These are phyloP conservation scores for Hymenoscyphus albidus DNA, from an alignment of 2,329 filamentous ascomycete species.

Conservation along the genomic window DNA sequence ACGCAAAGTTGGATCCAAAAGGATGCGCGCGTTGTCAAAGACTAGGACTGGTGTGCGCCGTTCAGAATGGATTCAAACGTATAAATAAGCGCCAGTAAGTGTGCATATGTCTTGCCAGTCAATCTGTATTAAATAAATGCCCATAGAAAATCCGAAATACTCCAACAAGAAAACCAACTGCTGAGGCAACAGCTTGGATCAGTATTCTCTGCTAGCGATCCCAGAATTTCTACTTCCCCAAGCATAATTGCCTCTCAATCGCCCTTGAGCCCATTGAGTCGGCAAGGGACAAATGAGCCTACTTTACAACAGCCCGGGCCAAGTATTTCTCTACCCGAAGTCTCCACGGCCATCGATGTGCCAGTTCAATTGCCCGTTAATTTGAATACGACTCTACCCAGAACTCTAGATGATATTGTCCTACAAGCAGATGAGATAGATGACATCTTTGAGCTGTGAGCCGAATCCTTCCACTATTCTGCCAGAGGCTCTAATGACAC, in stretches of 20 bases:
- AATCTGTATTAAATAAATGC: not conserved
- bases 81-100: constrained; percentile 18
- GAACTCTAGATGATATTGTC: constrained; percentile 12
- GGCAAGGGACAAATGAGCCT: constrained; percentile 10
- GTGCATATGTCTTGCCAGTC: not conserved
- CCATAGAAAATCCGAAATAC: constrained; percentile 15
- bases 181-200: constrained; percentile 12
- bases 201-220: constrained; percentile 7
- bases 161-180: constrained; percentile 15
- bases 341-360: not conserved
- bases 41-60: constrained; percentile 11
- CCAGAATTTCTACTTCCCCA: constrained; percentile 11
- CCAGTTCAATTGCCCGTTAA: not conserved
- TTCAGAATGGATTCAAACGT: constrained; percentile 17
- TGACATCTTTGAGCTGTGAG: constrained; percentile 15
- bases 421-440: constrained; percentile 14
- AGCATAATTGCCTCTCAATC: constrained; percentile 12
- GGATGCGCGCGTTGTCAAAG: constrained; percentile 13
- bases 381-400: constrained; percentile 7
- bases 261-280: constrained; percentile 11
- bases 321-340: constrained; percentile 5
- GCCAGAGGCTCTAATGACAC: not conserved
- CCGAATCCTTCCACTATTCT: not conserved
- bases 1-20: constrained; percentile 15
- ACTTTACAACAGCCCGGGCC: not conserved